These are phyloP conservation scores for Fallopia convolvulus DNA, from an alignment of 148 eudicot species.

Conservation along the genomic window DNA sequence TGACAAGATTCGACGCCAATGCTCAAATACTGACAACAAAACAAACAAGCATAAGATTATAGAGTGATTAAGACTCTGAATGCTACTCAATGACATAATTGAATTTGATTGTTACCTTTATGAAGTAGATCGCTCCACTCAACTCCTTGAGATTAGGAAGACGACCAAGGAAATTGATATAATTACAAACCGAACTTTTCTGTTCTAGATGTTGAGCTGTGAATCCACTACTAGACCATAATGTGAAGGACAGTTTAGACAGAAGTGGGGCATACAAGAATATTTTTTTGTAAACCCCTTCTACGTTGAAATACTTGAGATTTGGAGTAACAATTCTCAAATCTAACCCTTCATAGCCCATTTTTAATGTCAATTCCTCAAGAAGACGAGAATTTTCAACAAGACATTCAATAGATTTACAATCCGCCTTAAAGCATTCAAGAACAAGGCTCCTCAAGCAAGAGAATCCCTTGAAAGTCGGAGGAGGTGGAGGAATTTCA, in stretches of 20 bases:
- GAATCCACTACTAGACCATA: too few species aligned
- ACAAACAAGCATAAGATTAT: not conserved
- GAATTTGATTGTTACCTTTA: slow-evolving; percentile 36
- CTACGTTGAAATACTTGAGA: slow-evolving; percentile 44
- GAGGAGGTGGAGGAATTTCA: slow-evolving; percentile 48
- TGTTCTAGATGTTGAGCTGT: slow-evolving; percentile 24
- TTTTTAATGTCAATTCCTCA: slow-evolving; percentile 48
- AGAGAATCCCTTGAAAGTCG: slow-evolving; percentile 39
- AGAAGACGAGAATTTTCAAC: slow-evolving; percentile 52
- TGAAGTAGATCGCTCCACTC: slow-evolving; percentile 51
- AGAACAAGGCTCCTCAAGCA: slow-evolving; percentile 45
- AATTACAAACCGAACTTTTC: slow-evolving; percentile 7
- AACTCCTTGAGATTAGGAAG: slow-evolving; percentile 54
- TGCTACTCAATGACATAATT: not conserved
- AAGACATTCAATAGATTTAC: slow-evolving; percentile 42
- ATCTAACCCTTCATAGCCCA: slow-evolving; percentile 35
- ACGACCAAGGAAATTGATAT: slow-evolving; percentile 42
- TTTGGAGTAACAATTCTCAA: slow-evolving; percentile 55
- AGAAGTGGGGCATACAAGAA: too few species aligned
- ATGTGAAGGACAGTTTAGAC: too few species aligned
- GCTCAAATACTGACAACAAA: slow-evolving; percentile 58
- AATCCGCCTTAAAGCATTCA: slow-evolving; percentile 36
- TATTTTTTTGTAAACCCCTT: slow-evolving; percentile 28
- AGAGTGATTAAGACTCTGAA: not conserved
- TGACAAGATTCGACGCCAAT: slow-evolving; percentile 50